These are phyloP conservation scores for Apophysomyces variabilis DNA, from an alignment of 371 early-diverging fungal species.

Conservation along the genomic window DNA sequence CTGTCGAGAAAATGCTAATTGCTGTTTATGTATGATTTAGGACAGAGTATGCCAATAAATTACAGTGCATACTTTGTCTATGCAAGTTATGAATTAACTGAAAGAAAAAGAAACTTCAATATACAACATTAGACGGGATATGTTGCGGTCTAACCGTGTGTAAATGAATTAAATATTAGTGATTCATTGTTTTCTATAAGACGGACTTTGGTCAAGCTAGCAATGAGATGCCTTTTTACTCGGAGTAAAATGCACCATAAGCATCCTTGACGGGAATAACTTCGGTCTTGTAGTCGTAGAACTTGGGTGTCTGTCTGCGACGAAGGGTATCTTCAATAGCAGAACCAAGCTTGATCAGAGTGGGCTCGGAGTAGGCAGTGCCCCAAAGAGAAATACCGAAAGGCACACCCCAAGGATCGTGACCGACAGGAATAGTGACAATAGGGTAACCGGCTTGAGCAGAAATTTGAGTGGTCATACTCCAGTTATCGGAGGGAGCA, in stretches of 20 bases:
- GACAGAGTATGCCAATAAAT: no score
- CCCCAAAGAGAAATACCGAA: constrained; percentile 19
- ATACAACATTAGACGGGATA: not conserved
- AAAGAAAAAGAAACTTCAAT: not conserved
- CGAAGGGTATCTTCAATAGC: constrained; percentile 23
- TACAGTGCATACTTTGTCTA: no score
- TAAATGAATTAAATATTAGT: constrained; percentile 2
- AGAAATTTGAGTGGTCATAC: constrained; percentile 15
- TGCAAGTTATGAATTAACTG: no score
- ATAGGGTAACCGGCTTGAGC: constrained; percentile 21
- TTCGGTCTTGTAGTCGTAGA: constrained; percentile 4
- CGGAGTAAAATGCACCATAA: constrained; percentile 9
- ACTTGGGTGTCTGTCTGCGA: constrained; percentile 9
- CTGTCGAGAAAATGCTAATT: no score
- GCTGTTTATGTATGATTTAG: no score
- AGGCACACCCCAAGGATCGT: constrained; percentile 17
- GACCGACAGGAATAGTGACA: constrained; percentile 18
- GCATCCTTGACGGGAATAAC: constrained; percentile 14
- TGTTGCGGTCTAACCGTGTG: not conserved
- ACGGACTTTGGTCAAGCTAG: constrained; percentile 3
- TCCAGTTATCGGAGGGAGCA: constrained; percentile 20
- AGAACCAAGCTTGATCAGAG: constrained; percentile 19
- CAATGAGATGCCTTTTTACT: not conserved
- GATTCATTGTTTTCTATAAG: not conserved
- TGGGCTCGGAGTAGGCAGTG: constrained; percentile 17